Percentiles rank a stretch among this genome's conserved stretches.
Evolutionary conservation across 2,329 filamentous ascomycete genomes (phyloP).

Genomic region (Pyricularia sp.): DNA sequence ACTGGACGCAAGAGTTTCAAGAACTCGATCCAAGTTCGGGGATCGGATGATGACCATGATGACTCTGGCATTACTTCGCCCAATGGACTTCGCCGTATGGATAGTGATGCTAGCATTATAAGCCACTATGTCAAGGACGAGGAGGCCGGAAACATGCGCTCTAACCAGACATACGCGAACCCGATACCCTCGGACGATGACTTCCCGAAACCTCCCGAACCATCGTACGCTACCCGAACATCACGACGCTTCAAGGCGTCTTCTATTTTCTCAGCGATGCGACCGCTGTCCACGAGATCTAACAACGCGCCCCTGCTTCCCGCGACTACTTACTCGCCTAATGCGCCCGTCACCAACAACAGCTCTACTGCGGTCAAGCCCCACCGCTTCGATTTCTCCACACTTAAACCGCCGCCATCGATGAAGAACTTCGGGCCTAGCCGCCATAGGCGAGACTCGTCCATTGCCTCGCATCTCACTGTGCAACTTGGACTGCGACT

Average conservation of each 20-base stretch:
- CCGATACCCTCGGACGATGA: background rate
- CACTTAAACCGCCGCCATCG: slow-evolving; percentile 32
- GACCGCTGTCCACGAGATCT: slow-evolving; percentile 7
- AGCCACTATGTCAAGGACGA: slow-evolving; percentile 19
- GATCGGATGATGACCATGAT: slow-evolving; percentile 22
- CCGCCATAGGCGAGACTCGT: slow-evolving; percentile 49
- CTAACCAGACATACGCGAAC: slow-evolving; percentile 10
- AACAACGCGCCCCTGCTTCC: slow-evolving; percentile 31
- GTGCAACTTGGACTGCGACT: slow-evolving; percentile 64
- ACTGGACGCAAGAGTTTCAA: slow-evolving; percentile 30
- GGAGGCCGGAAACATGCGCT: slow-evolving; percentile 15
- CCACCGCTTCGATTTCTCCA: slow-evolving; percentile 14
- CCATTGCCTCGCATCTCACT: slow-evolving; percentile 55
- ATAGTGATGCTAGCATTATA: slow-evolving; percentile 25
- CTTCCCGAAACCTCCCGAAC: slow-evolving; percentile 9
- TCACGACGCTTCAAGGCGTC: slow-evolving; percentile 8
- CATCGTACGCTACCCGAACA: slow-evolving; percentile 8
- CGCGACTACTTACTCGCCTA: slow-evolving; percentile 34
- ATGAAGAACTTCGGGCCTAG: slow-evolving; percentile 29
- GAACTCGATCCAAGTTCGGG: slow-evolving; percentile 33
- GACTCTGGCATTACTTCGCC: slow-evolving; percentile 24
- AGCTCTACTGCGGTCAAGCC: slow-evolving; percentile 1
- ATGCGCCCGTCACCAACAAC: slow-evolving; percentile 4
- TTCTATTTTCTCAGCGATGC: slow-evolving; percentile 4
- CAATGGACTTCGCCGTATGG: slow-evolving; percentile 18